phyloP scores from a whole-genome alignment of 805 yeast genomes.

The Candida nonsorbophila region DNA sequence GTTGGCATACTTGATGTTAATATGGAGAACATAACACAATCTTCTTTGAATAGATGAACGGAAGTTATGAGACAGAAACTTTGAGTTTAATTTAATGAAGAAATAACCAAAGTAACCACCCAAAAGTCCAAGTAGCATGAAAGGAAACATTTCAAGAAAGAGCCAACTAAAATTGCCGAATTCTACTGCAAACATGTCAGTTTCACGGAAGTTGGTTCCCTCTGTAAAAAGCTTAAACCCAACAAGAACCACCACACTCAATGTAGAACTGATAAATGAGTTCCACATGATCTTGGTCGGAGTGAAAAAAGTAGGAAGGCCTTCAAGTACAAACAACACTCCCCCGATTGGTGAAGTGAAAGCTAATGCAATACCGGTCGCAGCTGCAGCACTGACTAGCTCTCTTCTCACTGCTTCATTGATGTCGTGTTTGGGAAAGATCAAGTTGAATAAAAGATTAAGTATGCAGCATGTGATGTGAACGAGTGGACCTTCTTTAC shows the following conservation, averaged over 20 bases:
- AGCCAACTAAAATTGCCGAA: constrained; percentile 71
- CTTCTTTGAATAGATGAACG: constrained; percentile 22
- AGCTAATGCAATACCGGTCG: constrained; percentile 82
- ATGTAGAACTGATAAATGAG: constrained; percentile 73
- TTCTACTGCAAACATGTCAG: constrained; percentile 56
- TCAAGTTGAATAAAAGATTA: constrained; percentile 27
- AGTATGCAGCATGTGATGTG: constrained; percentile 65
- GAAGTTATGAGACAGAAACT: constrained; percentile 19
- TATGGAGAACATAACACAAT: constrained; percentile 15
- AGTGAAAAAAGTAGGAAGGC: constrained; percentile 57
- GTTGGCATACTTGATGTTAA: constrained; percentile 14
- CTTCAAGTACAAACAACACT: constrained; percentile 71
- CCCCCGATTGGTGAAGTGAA: constrained; percentile 89
- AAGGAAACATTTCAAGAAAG: constrained; percentile 64
- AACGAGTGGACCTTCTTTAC: constrained; percentile 83
- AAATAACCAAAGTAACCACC: constrained; percentile 66
- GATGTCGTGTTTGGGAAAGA: constrained; percentile 6
- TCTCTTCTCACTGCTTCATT: constrained; percentile 65
- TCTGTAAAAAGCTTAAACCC: constrained; percentile 36
- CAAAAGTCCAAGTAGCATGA: constrained; percentile 58
- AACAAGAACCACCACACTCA: constrained; percentile 56
- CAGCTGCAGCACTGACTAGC: constrained; percentile 66
- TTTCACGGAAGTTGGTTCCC: constrained; percentile 37
- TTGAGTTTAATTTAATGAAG: constrained; percentile 45
- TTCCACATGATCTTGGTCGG: constrained; percentile 74